Evolutionary conservation across 805 yeast species (phyloP).

Genomic region (Maudiozyma saulgeensis): DNA sequence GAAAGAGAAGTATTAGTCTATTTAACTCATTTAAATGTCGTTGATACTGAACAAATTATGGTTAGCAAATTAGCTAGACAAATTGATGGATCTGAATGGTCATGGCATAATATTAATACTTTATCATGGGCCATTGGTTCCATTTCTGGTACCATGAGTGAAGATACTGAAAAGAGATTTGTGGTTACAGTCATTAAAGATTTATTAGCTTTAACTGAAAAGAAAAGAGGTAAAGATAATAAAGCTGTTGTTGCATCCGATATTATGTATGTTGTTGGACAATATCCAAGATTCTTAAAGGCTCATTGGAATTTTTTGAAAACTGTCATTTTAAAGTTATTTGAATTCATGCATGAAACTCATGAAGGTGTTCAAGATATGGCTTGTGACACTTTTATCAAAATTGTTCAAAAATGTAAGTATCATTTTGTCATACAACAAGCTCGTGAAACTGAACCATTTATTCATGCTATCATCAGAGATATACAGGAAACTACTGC

Average conservation of each 20-base stretch:
- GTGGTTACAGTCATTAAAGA: slow-evolving; percentile 90
- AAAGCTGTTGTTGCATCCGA: slow-evolving; percentile 99
- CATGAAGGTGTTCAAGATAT: slow-evolving; percentile 99
- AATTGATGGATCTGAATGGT: slow-evolving; percentile 96
- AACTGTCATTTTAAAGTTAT: slow-evolving; percentile 89
- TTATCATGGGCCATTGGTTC: slow-evolving; percentile 99
- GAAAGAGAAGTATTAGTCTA: slow-evolving; percentile 94
- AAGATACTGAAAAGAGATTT: slow-evolving; percentile 91
- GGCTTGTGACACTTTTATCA: slow-evolving; percentile 99
- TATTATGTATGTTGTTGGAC: slow-evolving; percentile 98
- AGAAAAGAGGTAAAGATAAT: slow-evolving; percentile 94
- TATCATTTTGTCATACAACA: slow-evolving; percentile 88
- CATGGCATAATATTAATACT: slow-evolving; percentile 96
- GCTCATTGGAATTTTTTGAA: slow-evolving; percentile 97
- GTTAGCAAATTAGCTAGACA: slow-evolving; percentile 83
- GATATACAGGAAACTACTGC: slow-evolving; percentile 79
- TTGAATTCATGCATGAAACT: slow-evolving; percentile 99
- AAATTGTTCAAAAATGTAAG: slow-evolving; percentile 90
- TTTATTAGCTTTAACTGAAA: slow-evolving; percentile 80
- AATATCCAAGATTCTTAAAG: slow-evolving; percentile 91
- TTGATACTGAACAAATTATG: slow-evolving; percentile 91
- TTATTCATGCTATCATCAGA: slow-evolving; percentile 79
- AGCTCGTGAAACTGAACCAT: slow-evolving; percentile 78
- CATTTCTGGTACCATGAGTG: slow-evolving; percentile 97
- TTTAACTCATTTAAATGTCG: slow-evolving; percentile 88